These are phyloP conservation scores for Fusarium oxysporum DNA, from an alignment of 2,329 filamentous ascomycete species.

Conservation along the genomic window DNA sequence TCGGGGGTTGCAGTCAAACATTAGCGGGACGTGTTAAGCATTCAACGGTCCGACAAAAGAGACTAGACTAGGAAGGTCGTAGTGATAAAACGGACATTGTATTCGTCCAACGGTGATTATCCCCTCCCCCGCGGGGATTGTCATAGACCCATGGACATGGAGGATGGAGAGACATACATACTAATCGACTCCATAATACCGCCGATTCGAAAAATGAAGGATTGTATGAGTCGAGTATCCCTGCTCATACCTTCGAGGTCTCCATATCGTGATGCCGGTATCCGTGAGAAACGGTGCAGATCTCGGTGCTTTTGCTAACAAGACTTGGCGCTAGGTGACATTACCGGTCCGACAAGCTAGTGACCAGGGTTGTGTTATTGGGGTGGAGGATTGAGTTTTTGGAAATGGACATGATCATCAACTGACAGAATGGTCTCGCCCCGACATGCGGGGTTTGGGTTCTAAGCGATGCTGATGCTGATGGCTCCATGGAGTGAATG, in stretches of 20 bases:
- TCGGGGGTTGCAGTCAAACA: conserved; percentile 1
- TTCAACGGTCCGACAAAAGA: conserved; percentile 19
- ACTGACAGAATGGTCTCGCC: conserved; percentile 3
- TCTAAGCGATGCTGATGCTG: not conserved
- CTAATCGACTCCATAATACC: conserved; percentile 15
- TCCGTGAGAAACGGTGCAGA: conserved; percentile 25
- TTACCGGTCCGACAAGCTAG: conserved; percentile 23
- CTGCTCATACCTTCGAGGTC: not conserved
- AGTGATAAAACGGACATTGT: not conserved
- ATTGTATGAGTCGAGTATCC: conserved; percentile 3
- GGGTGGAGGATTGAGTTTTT: not conserved
- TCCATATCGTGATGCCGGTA: conserved; percentile 18
- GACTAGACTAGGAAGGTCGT: not conserved
- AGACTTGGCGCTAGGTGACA: conserved; percentile 17
- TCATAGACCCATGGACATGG: not conserved
- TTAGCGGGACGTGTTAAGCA: not conserved
- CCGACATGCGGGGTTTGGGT: conserved; percentile 21
- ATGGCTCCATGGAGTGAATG: conserved; percentile 2
- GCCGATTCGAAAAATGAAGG: not conserved
- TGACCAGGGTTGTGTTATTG: not conserved
- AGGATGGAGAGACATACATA: not conserved
- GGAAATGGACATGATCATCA: not conserved
- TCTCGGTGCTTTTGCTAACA: conserved; percentile 14
- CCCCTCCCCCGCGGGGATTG: not conserved
- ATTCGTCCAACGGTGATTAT: conserved; percentile 11